These are phyloP conservation scores for Hypoxylon cercidicola DNA, from an alignment of 495 filamentous ascomycete genomes.

Conservation along the genomic window DNA sequence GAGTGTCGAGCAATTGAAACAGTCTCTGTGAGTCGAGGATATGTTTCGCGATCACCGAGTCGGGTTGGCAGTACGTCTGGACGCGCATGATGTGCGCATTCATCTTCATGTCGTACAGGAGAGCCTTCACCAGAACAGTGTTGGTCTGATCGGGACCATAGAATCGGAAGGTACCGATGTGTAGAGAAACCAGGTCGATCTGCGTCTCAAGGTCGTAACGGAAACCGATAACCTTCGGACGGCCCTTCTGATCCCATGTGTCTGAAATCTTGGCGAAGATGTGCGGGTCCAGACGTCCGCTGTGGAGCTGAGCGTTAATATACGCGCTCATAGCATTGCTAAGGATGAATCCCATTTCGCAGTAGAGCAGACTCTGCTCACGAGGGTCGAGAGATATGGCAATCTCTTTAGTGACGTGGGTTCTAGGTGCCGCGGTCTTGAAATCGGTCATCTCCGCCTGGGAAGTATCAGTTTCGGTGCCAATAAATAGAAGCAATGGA, in stretches of 20 bases:
- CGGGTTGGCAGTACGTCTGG: conserved; percentile 58
- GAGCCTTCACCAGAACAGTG: conserved; percentile 38
- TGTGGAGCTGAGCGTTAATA: conserved; percentile 51
- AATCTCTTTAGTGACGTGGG: conserved; percentile 31
- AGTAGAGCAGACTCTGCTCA: conserved; percentile 58
- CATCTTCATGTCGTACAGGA: conserved; percentile 53
- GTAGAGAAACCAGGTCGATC: conserved; percentile 53
- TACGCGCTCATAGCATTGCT: conserved; percentile 51
- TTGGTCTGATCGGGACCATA: conserved; percentile 47
- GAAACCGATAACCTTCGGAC: conserved; percentile 55
- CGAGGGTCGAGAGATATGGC: conserved; percentile 54
- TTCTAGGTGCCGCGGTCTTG: conserved; percentile 23
- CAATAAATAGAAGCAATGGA: neutral
- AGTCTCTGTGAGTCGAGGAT: conserved; percentile 53
- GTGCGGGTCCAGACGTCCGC: conserved; percentile 50
- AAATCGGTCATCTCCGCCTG: conserved; percentile 46
- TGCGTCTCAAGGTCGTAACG: conserved; percentile 62
- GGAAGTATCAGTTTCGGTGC: conserved; percentile 20
- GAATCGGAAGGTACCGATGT: conserved; percentile 57
- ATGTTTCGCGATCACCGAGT: conserved; percentile 59
- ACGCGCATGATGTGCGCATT: conserved; percentile 53
- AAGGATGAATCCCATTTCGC: conserved; percentile 56
- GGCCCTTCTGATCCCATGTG: conserved; percentile 54
- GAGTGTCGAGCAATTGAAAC: conserved; percentile 49
- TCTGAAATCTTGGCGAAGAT: conserved; percentile 51